Percentiles rank a stretch among this genome's conserved stretches.
phyloP scores from a whole-genome alignment of 1,284 basidiomycete species.

The Cutaneotrichosporon curvatum region DNA sequence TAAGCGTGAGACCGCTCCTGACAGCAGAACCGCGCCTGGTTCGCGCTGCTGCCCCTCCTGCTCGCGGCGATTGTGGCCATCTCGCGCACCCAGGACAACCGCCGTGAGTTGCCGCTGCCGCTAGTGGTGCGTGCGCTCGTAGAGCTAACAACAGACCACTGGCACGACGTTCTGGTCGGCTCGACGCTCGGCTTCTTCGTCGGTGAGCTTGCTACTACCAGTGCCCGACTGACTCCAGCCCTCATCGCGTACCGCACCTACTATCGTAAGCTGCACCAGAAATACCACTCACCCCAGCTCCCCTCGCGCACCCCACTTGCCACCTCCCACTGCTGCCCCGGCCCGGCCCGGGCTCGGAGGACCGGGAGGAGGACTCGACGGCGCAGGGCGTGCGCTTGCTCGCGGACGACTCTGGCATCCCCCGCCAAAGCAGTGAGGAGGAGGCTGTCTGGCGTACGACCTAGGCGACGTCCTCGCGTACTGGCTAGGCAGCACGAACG shows the following conservation, averaged over 20 bases:
- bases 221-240: slow-evolving; percentile 42
- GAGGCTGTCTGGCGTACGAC: slow-evolving; percentile 1
- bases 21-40: slow-evolving; percentile 70
- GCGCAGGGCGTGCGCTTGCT: slow-evolving; percentile 24
- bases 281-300: slow-evolving; percentile 44
- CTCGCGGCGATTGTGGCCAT: slow-evolving; percentile 81
- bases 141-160: slow-evolving; percentile 57
- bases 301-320: slow-evolving; percentile 46
- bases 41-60: slow-evolving; percentile 66
- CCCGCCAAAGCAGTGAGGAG: slow-evolving; percentile 37
- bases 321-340: slow-evolving; percentile 71
- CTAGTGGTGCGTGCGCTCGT: neutral
- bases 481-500: too few species aligned
- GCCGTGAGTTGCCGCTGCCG: slow-evolving; percentile 57
- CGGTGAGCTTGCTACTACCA: slow-evolving; percentile 57
- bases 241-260: slow-evolving; percentile 69
- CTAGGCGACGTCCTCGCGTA: too few species aligned
- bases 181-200: slow-evolving; percentile 64
- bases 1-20: neutral
- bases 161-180: slow-evolving; percentile 81
- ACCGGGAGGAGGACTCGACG: slow-evolving; percentile 21
- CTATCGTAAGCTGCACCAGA: slow-evolving; percentile 45
- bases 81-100: slow-evolving; percentile 81
- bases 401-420: slow-evolving; percentile 22
- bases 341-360: slow-evolving; percentile 18